phyloP scores from a whole-genome alignment of 208 protist genomes.

The Herpetomonas samuelpessoai region DNA sequence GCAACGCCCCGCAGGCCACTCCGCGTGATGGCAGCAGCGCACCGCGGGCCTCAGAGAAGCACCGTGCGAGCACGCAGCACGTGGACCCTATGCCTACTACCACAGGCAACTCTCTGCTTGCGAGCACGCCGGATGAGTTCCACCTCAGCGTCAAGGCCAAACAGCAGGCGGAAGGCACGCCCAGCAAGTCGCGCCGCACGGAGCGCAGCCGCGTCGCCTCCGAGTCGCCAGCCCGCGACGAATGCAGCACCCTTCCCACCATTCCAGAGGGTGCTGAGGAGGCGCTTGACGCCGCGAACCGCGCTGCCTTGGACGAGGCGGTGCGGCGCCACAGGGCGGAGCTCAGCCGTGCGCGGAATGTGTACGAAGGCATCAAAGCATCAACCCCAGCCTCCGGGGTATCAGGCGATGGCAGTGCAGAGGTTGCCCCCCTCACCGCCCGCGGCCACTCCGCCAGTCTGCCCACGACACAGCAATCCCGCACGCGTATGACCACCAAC shows the following conservation, averaged over 20 bases:
- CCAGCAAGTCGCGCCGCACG: constrained; percentile 27
- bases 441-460: constrained; percentile 2
- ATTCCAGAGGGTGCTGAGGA: constrained; percentile 4
- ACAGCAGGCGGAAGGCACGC: constrained; percentile 11
- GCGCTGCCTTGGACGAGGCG: constrained; percentile 8
- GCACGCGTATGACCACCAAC: constrained; percentile 1
- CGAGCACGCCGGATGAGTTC: constrained; percentile 10
- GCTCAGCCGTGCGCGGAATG: constrained; percentile 17
- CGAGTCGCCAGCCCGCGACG: constrained; percentile 3
- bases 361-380: constrained; percentile 1
- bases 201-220: constrained; percentile 6
- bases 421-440: constrained; percentile 5
- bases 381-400: not conserved
- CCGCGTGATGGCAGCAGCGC: constrained; percentile 8
- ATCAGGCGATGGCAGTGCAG: not conserved
- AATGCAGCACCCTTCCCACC: constrained; percentile 16
- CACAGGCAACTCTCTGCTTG: constrained; percentile 8
- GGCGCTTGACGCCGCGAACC: not conserved
- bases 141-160: not conserved
- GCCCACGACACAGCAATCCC: not conserved
- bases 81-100: not conserved
- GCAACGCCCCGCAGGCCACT: not conserved
- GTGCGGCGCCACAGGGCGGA: constrained; percentile 10
- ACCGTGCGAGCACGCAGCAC: constrained; percentile 2
- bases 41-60: constrained; percentile 6